Conservation (phyloP, 1,284 basidiomycete species). For the Porodaedalea pini region DNA sequence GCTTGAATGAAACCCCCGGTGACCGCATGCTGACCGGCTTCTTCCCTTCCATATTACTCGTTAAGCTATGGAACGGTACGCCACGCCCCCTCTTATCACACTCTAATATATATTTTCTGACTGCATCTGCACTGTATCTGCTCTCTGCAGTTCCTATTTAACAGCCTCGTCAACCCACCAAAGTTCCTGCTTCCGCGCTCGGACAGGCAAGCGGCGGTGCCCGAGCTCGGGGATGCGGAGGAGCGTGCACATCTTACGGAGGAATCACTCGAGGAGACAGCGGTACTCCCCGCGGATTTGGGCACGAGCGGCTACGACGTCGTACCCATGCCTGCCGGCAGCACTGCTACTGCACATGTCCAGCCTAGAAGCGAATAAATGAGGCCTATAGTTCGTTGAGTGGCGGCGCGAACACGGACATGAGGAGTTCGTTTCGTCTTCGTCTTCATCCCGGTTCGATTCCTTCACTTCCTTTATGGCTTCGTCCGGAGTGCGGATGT, state of each 20-base stretch:
- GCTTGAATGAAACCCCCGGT: neutral
- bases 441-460: neutral
- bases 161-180: slow-evolving; percentile 65
- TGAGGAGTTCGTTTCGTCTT: neutral
- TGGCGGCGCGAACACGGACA: neutral
- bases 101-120: slow-evolving; percentile 1
- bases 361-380: slow-evolving; percentile 11
- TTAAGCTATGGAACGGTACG: slow-evolving; percentile 29
- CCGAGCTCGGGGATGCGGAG: slow-evolving; percentile 40
- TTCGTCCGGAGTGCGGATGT: neutral
- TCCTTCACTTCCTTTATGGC: neutral
- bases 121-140: slow-evolving; percentile 4
- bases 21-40: slow-evolving; percentile 3
- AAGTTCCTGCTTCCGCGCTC: slow-evolving; percentile 47
- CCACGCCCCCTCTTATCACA: slow-evolving; percentile 2
- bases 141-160: slow-evolving; percentile 65
- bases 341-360: neutral
- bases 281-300: slow-evolving; percentile 66
- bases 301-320: slow-evolving; percentile 71
- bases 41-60: slow-evolving; percentile 9
- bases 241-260: slow-evolving; percentile 44
- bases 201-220: slow-evolving; percentile 33
- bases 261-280: slow-evolving; percentile 63
- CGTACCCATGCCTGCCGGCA: slow-evolving; percentile 29
- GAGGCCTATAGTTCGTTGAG: neutral